A percentile compares a stretch with the other conserved stretches of the same genome.
Conservation (phyloP, 768 basidiomycete species). For the Boletus rubropictus region DNA sequence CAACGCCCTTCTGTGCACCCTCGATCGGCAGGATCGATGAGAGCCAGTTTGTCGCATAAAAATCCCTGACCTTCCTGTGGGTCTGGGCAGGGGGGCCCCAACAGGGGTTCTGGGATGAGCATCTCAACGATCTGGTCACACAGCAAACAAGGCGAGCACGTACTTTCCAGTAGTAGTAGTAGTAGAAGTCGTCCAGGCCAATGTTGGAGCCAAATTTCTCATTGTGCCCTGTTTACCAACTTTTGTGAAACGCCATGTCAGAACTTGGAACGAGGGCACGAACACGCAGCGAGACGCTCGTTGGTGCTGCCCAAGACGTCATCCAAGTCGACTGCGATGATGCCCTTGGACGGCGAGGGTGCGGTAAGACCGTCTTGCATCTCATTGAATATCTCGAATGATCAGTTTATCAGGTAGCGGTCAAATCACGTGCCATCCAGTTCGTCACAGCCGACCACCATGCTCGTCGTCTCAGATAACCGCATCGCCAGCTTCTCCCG, state of each 20-base stretch:
- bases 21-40: conserved; percentile 45
- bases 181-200: conserved; percentile 53
- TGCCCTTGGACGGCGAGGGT: conserved; percentile 24
- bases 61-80: conserved; percentile 50
- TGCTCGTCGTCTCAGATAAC: conserved; percentile 33
- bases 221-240: conserved; percentile 55
- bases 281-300: conserved; percentile 49
- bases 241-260: not conserved
- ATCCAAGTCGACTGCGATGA: conserved; percentile 63
- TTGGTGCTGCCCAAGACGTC: conserved; percentile 69
- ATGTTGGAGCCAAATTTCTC: conserved; percentile 49
- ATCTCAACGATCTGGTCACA: not conserved
- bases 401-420: too few relatives aligned
- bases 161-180: conserved; percentile 77
- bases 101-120: conserved; percentile 37
- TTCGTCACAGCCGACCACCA: conserved; percentile 2
- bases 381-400: not conserved
- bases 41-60: conserved; percentile 50
- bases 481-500: conserved; percentile 41
- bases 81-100: conserved; percentile 63
- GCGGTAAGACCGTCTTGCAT: not conserved
- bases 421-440: conserved; percentile 10
- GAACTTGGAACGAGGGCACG: not conserved
- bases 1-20: conserved; percentile 56
- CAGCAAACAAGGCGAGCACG: not conserved